Evolutionary conservation across 495 filamentous ascomycete species (phyloP).

Genomic region (Usnea hakonensis): DNA sequence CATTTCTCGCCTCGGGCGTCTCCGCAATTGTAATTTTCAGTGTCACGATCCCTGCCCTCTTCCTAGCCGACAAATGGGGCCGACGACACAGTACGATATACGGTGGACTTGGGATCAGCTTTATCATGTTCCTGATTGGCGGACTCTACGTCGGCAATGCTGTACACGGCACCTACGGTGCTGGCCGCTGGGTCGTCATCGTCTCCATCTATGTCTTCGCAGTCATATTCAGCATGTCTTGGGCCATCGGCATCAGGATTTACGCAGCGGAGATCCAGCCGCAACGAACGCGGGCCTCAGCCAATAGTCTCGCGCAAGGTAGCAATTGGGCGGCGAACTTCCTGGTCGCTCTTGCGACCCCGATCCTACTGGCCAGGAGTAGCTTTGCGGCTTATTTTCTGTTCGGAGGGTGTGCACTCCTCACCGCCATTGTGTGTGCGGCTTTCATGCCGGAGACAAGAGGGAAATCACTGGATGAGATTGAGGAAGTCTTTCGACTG

Average conservation of each 20-base stretch:
- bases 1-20: constrained; percentile 49
- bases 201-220: constrained; percentile 42
- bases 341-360: constrained; percentile 57
- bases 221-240: constrained; percentile 38
- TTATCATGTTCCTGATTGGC: constrained; percentile 44
- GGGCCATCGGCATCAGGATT: constrained; percentile 48
- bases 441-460: constrained; percentile 56
- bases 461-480: constrained; percentile 48
- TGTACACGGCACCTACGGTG: constrained; percentile 39
- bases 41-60: constrained; percentile 46
- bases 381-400: constrained; percentile 55
- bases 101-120: constrained; percentile 45
- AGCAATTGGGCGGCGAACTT: constrained; percentile 52
- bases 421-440: constrained; percentile 43
- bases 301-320: constrained; percentile 40
- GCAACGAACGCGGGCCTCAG: constrained; percentile 43
- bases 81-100: constrained; percentile 50
- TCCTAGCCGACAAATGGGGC: constrained; percentile 57
- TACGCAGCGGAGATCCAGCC: constrained; percentile 52
- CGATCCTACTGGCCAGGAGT: constrained; percentile 50
- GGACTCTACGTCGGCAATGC: constrained; percentile 41
- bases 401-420: constrained; percentile 43
- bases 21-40: constrained; percentile 48
- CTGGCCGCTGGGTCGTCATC: constrained; percentile 50
- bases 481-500: constrained; percentile 44